Evolutionary conservation across 306 rosid species (phyloP).

Genomic region (Senna tora): DNA sequence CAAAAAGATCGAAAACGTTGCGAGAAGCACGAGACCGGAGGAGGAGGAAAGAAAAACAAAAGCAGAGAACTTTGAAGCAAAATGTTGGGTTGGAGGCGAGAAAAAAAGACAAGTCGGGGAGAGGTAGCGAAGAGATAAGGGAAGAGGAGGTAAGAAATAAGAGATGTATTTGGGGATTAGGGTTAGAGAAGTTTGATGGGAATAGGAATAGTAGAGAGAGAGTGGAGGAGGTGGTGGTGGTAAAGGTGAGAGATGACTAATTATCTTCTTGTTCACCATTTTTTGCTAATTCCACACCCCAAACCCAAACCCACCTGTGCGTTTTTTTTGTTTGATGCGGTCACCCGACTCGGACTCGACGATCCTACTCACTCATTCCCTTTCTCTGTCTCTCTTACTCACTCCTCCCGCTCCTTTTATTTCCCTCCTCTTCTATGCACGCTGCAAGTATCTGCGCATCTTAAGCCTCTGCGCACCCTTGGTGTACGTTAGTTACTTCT

Average conservation of each 20-base stretch:
- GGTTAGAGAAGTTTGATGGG: slow-evolving; percentile 42
- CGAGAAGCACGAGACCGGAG: not conserved
- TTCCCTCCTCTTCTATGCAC: slow-evolving; percentile 44
- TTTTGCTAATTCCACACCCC: slow-evolving; percentile 67
- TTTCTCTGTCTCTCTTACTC: slow-evolving; percentile 34
- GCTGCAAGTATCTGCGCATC: slow-evolving; percentile 66
- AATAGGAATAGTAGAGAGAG: slow-evolving; percentile 48
- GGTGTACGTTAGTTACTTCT: slow-evolving; percentile 17
- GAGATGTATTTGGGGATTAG: slow-evolving; percentile 38
- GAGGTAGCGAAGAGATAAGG: slow-evolving; percentile 8
- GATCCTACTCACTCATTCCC: slow-evolving; percentile 36
- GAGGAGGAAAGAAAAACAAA: not conserved
- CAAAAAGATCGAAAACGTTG: not conserved
- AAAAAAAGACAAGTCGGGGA: slow-evolving; percentile 14
- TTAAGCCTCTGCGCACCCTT: slow-evolving; percentile 27
- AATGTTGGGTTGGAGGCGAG: not conserved
- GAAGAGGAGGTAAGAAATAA: not conserved
- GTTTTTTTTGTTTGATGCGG: slow-evolving; percentile 39
- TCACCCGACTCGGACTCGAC: slow-evolving; percentile 47
- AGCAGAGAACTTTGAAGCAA: slow-evolving; percentile 29
- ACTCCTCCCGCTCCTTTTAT: slow-evolving; percentile 23
- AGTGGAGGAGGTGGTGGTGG: slow-evolving; percentile 41
- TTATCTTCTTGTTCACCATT: slow-evolving; percentile 67
- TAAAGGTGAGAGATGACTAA: slow-evolving; percentile 49
- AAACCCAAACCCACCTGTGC: slow-evolving; percentile 43